A percentile compares a stretch with the other conserved stretches of the same genome.
These are phyloP conservation scores for Aegilops bicornis DNA, from an alignment of 176 grass and related monocot species.

Conservation along the genomic window DNA sequence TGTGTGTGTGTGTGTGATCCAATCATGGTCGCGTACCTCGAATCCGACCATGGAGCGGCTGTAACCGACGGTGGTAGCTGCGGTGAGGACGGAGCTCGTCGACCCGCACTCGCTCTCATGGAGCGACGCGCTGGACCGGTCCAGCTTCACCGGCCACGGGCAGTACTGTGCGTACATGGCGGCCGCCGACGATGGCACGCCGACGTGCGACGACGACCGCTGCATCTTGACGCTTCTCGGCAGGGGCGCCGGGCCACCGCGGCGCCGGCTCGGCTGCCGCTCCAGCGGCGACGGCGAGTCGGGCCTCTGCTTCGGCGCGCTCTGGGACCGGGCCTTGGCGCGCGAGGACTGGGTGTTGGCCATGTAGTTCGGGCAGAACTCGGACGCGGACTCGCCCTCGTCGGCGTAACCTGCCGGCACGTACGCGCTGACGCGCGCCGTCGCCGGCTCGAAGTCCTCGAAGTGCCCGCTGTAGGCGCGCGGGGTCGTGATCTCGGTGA, in stretches of 20 bases:
- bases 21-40: constrained; percentile 36
- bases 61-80: constrained; percentile 24
- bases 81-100: constrained; percentile 70
- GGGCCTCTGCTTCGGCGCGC: constrained; percentile 67
- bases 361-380: constrained; percentile 67
- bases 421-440: constrained; percentile 43
- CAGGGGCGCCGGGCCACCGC: constrained; percentile 28
- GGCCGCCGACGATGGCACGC: constrained; percentile 14
- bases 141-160: constrained; percentile 68
- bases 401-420: background rate
- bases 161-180: constrained; percentile 39
- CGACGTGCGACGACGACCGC: constrained; percentile 74
- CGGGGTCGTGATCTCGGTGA: constrained; percentile 38
- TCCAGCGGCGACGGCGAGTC: constrained; percentile 54
- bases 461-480: constrained; percentile 45
- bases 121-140: constrained; percentile 66
- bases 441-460: constrained; percentile 40
- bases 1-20: background rate
- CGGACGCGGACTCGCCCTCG: background rate
- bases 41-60: constrained; percentile 62
- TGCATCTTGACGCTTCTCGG: constrained; percentile 65
- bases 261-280: constrained; percentile 58
- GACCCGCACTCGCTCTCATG: constrained; percentile 89
- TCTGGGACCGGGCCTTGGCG: constrained; percentile 80
- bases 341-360: constrained; percentile 73